Evolutionary conservation across 306 rosid species (phyloP).

Genomic region (Herpetospermum pedunculosum): DNA sequence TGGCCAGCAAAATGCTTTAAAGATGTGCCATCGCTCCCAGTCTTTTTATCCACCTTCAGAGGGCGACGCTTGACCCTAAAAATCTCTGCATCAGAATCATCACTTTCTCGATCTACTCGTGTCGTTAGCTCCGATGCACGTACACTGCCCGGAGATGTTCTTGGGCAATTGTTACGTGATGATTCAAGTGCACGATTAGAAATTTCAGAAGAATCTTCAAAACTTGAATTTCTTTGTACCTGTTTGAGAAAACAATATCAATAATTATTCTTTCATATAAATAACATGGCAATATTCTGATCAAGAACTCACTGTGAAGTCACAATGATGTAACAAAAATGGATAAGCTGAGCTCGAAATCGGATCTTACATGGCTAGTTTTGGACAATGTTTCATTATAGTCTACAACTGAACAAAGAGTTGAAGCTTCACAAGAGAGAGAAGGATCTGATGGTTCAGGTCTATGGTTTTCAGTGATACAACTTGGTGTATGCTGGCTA

Average conservation of each 20-base stretch:
- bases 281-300: not conserved
- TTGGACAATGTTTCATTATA: constrained; percentile 19
- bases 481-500: constrained; percentile 16
- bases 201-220: constrained; percentile 21
- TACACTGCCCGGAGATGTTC: not conserved
- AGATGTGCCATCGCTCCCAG: constrained; percentile 20
- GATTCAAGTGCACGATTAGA: constrained; percentile 36
- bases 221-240: constrained; percentile 37
- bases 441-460: constrained; percentile 42
- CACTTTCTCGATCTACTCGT: constrained; percentile 40
- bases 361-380: constrained; percentile 39
- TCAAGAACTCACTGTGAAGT: not conserved
- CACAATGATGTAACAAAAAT: not conserved
- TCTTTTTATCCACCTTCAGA: constrained; percentile 55
- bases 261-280: not conserved
- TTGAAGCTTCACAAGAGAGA: constrained; percentile 38
- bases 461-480: constrained; percentile 24
- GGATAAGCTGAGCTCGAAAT: constrained; percentile 7
- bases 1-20: constrained; percentile 45
- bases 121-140: constrained; percentile 22
- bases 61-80: constrained; percentile 94
- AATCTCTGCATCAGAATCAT: constrained; percentile 77
- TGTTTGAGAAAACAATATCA: constrained; percentile 15
- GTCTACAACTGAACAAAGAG: constrained; percentile 43
- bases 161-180: constrained; percentile 27